phyloP scores from a whole-genome alignment of 306 rosid species.

The Cicer cuneatum region DNA sequence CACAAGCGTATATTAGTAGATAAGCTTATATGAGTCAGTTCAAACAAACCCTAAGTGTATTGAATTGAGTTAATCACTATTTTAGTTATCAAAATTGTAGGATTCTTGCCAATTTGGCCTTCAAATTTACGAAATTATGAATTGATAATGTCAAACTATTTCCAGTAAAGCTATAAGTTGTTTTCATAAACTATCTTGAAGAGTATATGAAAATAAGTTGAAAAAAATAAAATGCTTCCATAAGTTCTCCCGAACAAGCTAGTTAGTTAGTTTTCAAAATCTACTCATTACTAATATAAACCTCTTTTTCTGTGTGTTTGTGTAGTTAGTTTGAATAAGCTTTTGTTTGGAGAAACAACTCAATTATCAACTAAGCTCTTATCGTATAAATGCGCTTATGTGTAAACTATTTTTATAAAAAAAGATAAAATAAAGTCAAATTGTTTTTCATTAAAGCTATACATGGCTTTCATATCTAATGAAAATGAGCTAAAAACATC shows the following conservation, averaged over 20 bases:
- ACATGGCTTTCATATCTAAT: background rate
- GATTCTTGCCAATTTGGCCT: no score
- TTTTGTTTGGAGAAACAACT: background rate
- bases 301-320: no score
- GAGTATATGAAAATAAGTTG: background rate
- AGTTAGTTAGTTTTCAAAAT: no score
- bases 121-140: no score
- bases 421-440: background rate
- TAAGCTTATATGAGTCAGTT: no score
- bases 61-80: no score
- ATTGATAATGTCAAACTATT: background rate
- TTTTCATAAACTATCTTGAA: background rate
- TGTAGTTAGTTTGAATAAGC: background rate
- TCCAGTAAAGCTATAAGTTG: background rate
- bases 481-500: background rate
- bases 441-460: background rate
- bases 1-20: no score
- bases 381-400: background rate
- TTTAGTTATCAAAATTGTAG: no score
- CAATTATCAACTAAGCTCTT: background rate
- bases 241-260: background rate
- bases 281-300: no score
- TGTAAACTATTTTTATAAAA: background rate
- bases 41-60: no score
- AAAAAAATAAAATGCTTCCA: background rate